Conservation (phyloP, 1,284 basidiomycete species). For the Heterobasidion parviporum region DNA sequence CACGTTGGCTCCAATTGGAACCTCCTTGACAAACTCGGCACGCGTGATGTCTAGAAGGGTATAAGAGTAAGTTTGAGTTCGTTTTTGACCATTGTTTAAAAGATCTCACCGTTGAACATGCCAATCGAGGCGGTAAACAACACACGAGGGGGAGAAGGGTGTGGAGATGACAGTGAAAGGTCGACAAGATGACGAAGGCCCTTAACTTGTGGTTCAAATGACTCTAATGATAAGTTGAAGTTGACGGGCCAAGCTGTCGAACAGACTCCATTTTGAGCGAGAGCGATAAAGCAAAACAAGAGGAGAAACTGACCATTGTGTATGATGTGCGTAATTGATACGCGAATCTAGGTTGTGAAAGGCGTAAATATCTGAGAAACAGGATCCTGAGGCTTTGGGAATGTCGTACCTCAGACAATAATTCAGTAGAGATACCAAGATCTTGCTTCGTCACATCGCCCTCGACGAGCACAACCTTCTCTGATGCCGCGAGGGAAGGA, state of each 20-base stretch:
- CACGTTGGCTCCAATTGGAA: neutral
- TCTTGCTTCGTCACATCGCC: constrained; percentile 13
- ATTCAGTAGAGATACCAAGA: constrained; percentile 15
- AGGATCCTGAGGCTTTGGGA: neutral
- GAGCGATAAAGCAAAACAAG: neutral
- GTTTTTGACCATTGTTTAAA: neutral
- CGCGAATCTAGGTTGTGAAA: neutral
- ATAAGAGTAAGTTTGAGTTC: neutral
- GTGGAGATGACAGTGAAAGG: neutral
- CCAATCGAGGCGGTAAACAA: neutral
- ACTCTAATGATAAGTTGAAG: neutral
- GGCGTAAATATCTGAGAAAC: neutral
- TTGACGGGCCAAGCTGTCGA: neutral
- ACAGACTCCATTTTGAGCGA: neutral
- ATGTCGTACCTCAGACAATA: constrained; percentile 13
- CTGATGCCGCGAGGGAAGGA: constrained; percentile 9
- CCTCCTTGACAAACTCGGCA: neutral
- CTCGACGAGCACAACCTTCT: constrained; percentile 21
- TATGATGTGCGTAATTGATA: neutral
- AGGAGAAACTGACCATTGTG: neutral
- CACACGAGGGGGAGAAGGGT: neutral
- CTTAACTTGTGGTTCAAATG: neutral
- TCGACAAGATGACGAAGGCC: neutral
- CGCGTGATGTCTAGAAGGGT: neutral
- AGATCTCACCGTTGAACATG: neutral